Evolutionary conservation across 805 yeast genomes (phyloP), one percentile per base, ranked within the genome.

Genomic region (Yamadazyma kitorensis): DNA sequence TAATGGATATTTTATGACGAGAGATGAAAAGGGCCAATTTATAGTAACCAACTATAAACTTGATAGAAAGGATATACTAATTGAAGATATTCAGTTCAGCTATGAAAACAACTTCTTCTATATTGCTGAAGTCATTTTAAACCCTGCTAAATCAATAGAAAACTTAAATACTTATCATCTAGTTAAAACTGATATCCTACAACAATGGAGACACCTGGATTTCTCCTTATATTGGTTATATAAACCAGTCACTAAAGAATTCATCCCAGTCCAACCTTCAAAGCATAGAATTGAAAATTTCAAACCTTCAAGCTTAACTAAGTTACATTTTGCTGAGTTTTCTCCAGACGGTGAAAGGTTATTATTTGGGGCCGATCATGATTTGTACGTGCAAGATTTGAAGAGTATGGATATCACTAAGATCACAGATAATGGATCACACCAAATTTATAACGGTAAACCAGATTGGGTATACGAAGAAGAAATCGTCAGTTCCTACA

Each of bases 391-490:
- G 6, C 65, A 72, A 43, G 57, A 71, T 31, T 43, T 75, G 8
- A 27, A 21, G 0, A 16, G 46, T 8, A 30, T 42, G 12, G 8
- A 26, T 9, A 33, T 54, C 4, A 49, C 41, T 0, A 66, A 59
- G 37, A 52, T 77, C 7, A 74, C 82, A 1, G 39, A 42, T 4
- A 82, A 76, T 51, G 89, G 88, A 0, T 59, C 70, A 9, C 49
- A 42, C 0, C 57, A 68, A 12, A 60, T 82, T 4, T 68, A 72
- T 40, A 80, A 84, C 45, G 95, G 86, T 5, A 80, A 70, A 42
- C 79, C 89, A 0, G 93, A 84, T 49, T 85, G 94, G 93, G 80
- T 84, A 2, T 84, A 84, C 54, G 94, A 85, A 53, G 94, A 85
- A 50, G 95, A 85, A 48, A 85, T 85, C 1, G 57, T 79, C 9